Evolutionary conservation across 2,329 filamentous ascomycete genomes (phyloP), one percentile per base, ranked within the genome.

Genomic region (Diaporthe caulivora): DNA sequence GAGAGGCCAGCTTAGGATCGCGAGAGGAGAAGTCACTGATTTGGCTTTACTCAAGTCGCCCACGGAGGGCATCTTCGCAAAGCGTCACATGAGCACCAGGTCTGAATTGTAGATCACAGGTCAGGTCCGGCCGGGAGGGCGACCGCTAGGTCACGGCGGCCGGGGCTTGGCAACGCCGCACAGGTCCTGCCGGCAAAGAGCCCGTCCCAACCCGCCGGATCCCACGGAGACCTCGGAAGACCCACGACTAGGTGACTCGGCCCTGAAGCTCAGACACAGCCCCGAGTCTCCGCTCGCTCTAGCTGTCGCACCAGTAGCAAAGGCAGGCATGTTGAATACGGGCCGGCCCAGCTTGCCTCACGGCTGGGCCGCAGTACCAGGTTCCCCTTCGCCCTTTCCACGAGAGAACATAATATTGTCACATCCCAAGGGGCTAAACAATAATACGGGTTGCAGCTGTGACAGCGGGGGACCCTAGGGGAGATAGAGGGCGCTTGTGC

Each of bases 381-480:
- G 34, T 31, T 5, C 54, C 31, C 31, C 17, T 4, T 11, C 54
- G 31, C 54, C 5, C 34, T 26, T 21, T 24, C 17, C 17, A 13
- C 18, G 18, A 34, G 29, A 37, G 15, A 34, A 40, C 31, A 37
- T n/a, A n/a, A 58, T 10, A 42, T 58, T 31, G 34, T 40, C 55
- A 18, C 34, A n/a, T 6, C 31, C 17, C 24, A 31, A n/a, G 54
- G 51, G 54, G 31, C 37, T 40, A 40, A 40, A 40, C 37, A 37
- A 24, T 44, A 53, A 44, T 24, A 26, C 17, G 65, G 65, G 65
- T 37, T 37, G 24, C 34, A 54, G 21, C 24, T 69, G 65, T 24
- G 51, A 51, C 65, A 37, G 34, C 51, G 71, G 51, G 71, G 55
- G n/a, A 34, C 29, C 64, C 71, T 6, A 29, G 51, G 51, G 51